Percentiles rank a stretch among this genome's conserved stretches.
Evolutionary conservation across 768 basidiomycete species (phyloP).

Genomic region (Kwoniella dendrophila): DNA sequence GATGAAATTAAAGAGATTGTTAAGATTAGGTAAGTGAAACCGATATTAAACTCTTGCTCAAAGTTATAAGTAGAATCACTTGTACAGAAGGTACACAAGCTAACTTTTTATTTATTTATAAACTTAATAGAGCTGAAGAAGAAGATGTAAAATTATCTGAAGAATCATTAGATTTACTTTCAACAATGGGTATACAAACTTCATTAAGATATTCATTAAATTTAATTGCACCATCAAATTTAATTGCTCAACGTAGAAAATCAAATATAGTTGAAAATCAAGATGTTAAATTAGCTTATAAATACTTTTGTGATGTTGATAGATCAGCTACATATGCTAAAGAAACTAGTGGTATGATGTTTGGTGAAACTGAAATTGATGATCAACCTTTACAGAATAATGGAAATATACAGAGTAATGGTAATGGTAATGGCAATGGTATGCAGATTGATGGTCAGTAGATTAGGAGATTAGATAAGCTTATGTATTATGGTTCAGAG

Average conservation of each 20-base stretch:
- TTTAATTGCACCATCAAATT: constrained; percentile 87
- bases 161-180: constrained; percentile 76
- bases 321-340: constrained; percentile 53
- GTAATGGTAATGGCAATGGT: not conserved
- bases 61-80: not conserved
- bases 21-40: constrained; percentile 71
- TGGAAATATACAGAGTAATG: not conserved
- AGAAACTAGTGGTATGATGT: constrained; percentile 56
- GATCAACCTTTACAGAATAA: too few relatives aligned
- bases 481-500: too few relatives aligned
- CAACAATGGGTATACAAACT: constrained; percentile 83
- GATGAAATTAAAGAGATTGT: constrained; percentile 90
- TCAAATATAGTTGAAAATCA: constrained; percentile 74
- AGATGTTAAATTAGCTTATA: constrained; percentile 81
- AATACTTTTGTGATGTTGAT: constrained; percentile 55
- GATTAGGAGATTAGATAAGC: too few relatives aligned
- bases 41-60: not conserved
- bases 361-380: constrained; percentile 52
- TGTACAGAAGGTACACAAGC: not conserved
- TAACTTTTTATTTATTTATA: not conserved
- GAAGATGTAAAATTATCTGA: constrained; percentile 84
- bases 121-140: constrained; percentile 72
- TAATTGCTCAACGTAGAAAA: constrained; percentile 81
- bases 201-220: constrained; percentile 93
- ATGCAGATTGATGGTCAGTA: constrained; percentile 21